Evolutionary conservation across 495 filamentous ascomycete species (phyloP), one percentile per base, ranked within the genome.

Genomic region (Talaromyces liani): DNA sequence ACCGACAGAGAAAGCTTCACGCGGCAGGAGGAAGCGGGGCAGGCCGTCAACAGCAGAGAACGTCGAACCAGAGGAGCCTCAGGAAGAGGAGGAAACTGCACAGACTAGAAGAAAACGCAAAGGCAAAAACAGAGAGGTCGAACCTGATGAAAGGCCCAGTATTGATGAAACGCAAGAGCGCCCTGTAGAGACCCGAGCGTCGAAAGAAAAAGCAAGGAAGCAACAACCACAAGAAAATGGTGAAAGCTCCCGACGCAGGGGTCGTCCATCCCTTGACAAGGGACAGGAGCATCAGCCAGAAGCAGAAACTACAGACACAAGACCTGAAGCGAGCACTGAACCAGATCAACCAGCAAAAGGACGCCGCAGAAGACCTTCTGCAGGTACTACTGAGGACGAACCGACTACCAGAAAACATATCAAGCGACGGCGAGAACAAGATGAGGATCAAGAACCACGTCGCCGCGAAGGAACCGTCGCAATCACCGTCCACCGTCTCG

Each of bases 401-500:
- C n/a, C n/a, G n/a, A 39, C 41, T 16, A 53, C 53, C 53, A 51
- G 34, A 33, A 20, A 61, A 60, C 58, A 34, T 31, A 34, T 3
- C 29, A 8, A 24, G 2, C 29, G 20, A 22, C 33, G 36, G 22
- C n/a, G 12, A 22, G 18, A 39, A 18, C 16, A 39, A 39, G 58
- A 45, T 14, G 41, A 63, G 66, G 65, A 56, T 75, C 69, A 60
- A 60, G 71, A 27, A 71, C 71, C 63, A 73, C 68, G 58, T 69
- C 72, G 63, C 45, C 75, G 76, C 25, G 78, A 75, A 7, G 76
- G 78, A 62, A 79, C 75, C 1, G 74, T 80, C 0, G 73, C 77
- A 18, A 73, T 80, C 20, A 80, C 77, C 9, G 74, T 80, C 18
- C 76, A 79, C 62, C 78, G 78, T 33, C 72, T 80, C 25, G 71